A percentile compares a stretch with the other conserved stretches of the same genome.
These are phyloP conservation scores for Marchantia polymorpha DNA, from an alignment of 225 moss, liverwort and hornwort species.

Conservation along the genomic window DNA sequence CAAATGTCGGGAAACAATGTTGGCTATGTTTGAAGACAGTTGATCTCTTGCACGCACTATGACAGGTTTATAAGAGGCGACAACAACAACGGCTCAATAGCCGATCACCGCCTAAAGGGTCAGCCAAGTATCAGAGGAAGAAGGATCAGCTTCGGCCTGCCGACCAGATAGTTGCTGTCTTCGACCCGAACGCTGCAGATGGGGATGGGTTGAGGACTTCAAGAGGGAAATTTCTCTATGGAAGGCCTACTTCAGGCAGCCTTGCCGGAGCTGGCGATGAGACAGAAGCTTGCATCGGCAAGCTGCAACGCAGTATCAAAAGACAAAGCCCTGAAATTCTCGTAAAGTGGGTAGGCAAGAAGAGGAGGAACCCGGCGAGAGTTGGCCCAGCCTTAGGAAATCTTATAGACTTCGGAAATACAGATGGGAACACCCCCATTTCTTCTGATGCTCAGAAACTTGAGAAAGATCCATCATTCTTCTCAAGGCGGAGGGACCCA, in stretches of 20 bases:
- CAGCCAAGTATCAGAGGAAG: neutral
- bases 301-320: neutral
- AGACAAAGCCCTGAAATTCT: neutral
- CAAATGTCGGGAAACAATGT: neutral
- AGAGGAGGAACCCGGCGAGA: neutral
- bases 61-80: conserved; percentile 11
- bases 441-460: neutral
- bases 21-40: neutral
- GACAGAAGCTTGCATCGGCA: neutral
- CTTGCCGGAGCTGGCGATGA: neutral
- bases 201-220: conserved; percentile 6
- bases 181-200: neutral
- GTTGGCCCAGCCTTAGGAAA: neutral
- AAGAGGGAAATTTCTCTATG: neutral
- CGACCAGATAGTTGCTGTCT: neutral
- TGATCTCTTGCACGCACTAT: neutral
- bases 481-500: neutral
- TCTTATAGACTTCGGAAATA: neutral
- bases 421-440: neutral
- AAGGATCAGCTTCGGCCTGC: neutral
- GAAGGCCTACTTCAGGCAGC: neutral
- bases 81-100: neutral
- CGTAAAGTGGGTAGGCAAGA: conserved; percentile 10
- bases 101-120: neutral
- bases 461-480: neutral